Percentiles rank a stretch among this genome's conserved stretches.
Evolutionary conservation across 2,329 filamentous ascomycete species (phyloP).

Genomic region (Fusarium sp.): DNA sequence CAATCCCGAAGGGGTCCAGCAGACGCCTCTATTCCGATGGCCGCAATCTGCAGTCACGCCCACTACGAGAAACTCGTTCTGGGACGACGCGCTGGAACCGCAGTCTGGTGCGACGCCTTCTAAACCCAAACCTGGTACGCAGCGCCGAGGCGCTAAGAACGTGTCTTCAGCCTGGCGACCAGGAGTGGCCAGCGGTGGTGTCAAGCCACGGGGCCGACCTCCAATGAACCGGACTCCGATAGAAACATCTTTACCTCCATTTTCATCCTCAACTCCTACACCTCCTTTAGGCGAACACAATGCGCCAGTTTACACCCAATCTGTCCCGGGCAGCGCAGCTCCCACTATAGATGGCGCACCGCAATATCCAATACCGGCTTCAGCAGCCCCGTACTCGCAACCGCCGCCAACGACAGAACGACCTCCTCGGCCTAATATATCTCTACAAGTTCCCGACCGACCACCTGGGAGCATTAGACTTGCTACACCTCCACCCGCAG

Average conservation of each 20-base stretch:
- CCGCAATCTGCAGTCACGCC: constrained; percentile 84
- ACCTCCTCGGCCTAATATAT: constrained; percentile 53
- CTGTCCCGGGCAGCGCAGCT: constrained; percentile 1
- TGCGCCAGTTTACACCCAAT: constrained; percentile 11
- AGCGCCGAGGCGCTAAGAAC: constrained; percentile 81
- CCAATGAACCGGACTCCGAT: constrained; percentile 72
- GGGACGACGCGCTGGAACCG: constrained; percentile 71
- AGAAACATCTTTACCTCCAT: constrained; percentile 59
- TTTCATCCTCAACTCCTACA: constrained; percentile 19
- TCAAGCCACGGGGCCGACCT: constrained; percentile 83
- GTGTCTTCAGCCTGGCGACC: constrained; percentile 92
- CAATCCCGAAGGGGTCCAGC: constrained; percentile 50
- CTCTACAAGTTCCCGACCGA: constrained; percentile 61
- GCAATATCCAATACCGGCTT: constrained; percentile 13
- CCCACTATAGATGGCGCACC: neutral
- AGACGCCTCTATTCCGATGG: constrained; percentile 76
- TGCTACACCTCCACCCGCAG: constrained; percentile 65
- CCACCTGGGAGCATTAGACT: constrained; percentile 70
- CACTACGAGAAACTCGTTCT: constrained; percentile 63
- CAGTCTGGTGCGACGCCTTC: constrained; percentile 80
- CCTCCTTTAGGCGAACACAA: constrained; percentile 19
- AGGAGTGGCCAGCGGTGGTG: constrained; percentile 69
- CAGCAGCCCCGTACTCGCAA: constrained; percentile 17
- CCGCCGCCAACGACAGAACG: constrained; percentile 32
- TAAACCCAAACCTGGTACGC: constrained; percentile 58